Conservation (phyloP, 1,284 basidiomycete species). For the Microbotryum lychnidis-dioicae region DNA sequence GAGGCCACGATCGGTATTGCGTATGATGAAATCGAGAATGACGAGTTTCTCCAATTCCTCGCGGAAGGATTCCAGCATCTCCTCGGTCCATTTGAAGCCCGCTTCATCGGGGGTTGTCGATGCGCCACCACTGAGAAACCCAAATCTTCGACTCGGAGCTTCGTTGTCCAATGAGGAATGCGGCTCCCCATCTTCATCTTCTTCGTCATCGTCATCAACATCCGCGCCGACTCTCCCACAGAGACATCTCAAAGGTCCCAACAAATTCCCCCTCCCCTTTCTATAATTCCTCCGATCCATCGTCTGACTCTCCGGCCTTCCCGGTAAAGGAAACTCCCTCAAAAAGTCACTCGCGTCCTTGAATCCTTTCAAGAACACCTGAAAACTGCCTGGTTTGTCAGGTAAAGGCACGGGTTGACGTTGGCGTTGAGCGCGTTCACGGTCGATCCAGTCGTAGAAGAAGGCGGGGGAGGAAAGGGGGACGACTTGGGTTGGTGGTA, state of each 20-base stretch:
- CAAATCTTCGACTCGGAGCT: slow-evolving; percentile 38
- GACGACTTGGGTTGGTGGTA: slow-evolving; percentile 76
- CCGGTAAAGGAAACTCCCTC: slow-evolving; percentile 76
- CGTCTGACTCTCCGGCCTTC: slow-evolving; percentile 68
- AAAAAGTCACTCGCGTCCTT: slow-evolving; percentile 83
- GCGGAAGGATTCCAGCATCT: slow-evolving; percentile 36
- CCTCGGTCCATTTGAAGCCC: slow-evolving; percentile 39
- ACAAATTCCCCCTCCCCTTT: slow-evolving; percentile 44
- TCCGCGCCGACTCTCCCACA: slow-evolving; percentile 70
- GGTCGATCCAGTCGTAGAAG: slow-evolving; percentile 80
- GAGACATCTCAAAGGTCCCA: slow-evolving; percentile 54
- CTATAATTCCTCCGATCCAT: slow-evolving; percentile 60
- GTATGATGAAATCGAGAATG: slow-evolving; percentile 50
- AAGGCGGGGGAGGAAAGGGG: slow-evolving; percentile 75
- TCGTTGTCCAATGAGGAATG: no score
- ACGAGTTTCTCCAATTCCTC: slow-evolving; percentile 79
- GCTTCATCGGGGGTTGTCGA: slow-evolving; percentile 19
- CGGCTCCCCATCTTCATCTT: slow-evolving; percentile 30
- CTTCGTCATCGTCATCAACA: slow-evolving; percentile 59
- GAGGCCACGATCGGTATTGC: slow-evolving; percentile 39
- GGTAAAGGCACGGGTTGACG: slow-evolving; percentile 50
- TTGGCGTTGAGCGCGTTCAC: slow-evolving; percentile 51
- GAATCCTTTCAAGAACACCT: slow-evolving; percentile 78
- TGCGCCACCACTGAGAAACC: slow-evolving; percentile 53
- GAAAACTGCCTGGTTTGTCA: slow-evolving; percentile 82